These are phyloP conservation scores for Tulasnella sp. DNA, from an alignment of 768 basidiomycete species.

Conservation along the genomic window DNA sequence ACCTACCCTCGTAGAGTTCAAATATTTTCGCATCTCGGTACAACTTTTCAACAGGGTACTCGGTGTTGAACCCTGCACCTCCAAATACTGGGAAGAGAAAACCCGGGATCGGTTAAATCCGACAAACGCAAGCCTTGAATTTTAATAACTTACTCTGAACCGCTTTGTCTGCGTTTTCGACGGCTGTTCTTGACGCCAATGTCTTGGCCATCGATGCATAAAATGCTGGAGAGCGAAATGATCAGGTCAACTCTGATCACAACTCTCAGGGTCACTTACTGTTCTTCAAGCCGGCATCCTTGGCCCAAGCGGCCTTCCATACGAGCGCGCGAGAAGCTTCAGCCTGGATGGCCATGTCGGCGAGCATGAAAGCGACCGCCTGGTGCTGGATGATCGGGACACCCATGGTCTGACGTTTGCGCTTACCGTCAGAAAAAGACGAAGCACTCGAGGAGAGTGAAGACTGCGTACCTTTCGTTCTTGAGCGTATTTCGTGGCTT, in stretches of 20 bases:
- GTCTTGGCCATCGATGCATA: constrained; percentile 42
- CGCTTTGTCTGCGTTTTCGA: constrained; percentile 39
- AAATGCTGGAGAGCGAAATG: constrained; percentile 33
- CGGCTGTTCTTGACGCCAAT: constrained; percentile 37
- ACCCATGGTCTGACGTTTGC: constrained; percentile 38
- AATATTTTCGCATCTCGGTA: constrained; percentile 37
- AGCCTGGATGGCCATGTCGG: constrained; percentile 40
- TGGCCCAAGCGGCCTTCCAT: constrained; percentile 38
- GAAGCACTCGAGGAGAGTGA: background rate
- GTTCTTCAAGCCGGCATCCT: constrained; percentile 37
- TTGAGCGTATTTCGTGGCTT: constrained; percentile 41
- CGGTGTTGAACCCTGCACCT: constrained; percentile 38
- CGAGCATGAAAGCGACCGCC: constrained; percentile 40
- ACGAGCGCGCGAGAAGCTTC: constrained; percentile 37
- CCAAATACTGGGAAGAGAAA: constrained; percentile 5
- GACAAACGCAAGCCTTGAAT: background rate
- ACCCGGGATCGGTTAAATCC: background rate
- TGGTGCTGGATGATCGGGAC: constrained; percentile 41
- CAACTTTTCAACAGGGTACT: constrained; percentile 41
- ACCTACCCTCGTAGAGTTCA: constrained; percentile 36
- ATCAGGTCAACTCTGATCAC: background rate
- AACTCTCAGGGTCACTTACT: constrained; percentile 31
- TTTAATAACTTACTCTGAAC: constrained; percentile 34
- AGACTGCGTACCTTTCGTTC: constrained; percentile 34
- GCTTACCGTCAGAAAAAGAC: background rate